A percentile compares a stretch with the other conserved stretches of the same genome.
Evolutionary conservation across 78 protist genomes (phyloP).

Genomic region (Dictyostelium citrinum): DNA sequence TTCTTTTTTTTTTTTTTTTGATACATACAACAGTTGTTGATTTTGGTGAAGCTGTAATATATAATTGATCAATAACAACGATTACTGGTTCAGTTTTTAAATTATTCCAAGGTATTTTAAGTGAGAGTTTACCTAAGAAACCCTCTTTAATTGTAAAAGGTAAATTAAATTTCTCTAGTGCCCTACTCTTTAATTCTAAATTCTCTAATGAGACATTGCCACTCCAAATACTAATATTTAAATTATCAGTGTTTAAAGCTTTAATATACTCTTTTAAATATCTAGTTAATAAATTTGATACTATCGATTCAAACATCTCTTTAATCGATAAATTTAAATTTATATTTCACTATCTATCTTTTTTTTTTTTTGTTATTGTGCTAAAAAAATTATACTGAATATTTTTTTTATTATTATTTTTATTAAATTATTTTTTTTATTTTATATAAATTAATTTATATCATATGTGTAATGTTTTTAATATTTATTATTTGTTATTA

Average conservation of each 20-base stretch:
- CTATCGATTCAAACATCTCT: slow-evolving; percentile 66
- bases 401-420: background rate
- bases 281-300: slow-evolving; percentile 44
- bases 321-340: background rate
- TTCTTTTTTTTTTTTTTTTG: too few species aligned
- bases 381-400: background rate
- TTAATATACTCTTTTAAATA: slow-evolving; percentile 67
- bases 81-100: slow-evolving; percentile 75
- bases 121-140: slow-evolving; percentile 60
- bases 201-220: slow-evolving; percentile 73
- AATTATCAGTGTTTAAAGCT: slow-evolving; percentile 65
- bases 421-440: background rate
- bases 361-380: background rate
- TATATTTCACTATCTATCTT: background rate
- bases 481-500: background rate
- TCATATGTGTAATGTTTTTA: too few species aligned
- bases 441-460: background rate
- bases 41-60: slow-evolving; percentile 59
- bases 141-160: slow-evolving; percentile 70
- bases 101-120: slow-evolving; percentile 80
- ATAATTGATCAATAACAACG: slow-evolving; percentile 32
- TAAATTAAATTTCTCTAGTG: slow-evolving; percentile 58
- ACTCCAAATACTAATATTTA: slow-evolving; percentile 72
- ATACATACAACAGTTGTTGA: slow-evolving; percentile 17
- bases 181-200: slow-evolving; percentile 61